Percentiles rank a stretch among this genome's conserved stretches.
Conservation (phyloP, 108 stramenopile genomes). For the Discostella stelligeroides region DNA sequence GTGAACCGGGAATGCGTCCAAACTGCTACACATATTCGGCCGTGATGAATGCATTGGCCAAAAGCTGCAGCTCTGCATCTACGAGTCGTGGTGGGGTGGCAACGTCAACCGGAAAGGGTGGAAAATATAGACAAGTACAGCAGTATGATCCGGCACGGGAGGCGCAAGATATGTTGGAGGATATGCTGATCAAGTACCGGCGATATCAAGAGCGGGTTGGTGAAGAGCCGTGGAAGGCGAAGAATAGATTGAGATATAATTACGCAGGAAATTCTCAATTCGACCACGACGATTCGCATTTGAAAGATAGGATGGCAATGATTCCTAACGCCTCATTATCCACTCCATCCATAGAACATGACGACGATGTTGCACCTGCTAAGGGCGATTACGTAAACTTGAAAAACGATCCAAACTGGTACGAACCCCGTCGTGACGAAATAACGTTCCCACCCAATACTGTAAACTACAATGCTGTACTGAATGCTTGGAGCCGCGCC, state of each 20-base stretch:
- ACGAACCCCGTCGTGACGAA: conserved; percentile 45
- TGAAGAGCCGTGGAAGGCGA: conserved; percentile 20
- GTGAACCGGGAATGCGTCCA: conserved; percentile 47
- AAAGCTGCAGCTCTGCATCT: conserved; percentile 47
- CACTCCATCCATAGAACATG: neutral
- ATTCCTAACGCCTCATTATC: neutral
- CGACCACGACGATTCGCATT: conserved; percentile 6
- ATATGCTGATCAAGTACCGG: conserved; percentile 42
- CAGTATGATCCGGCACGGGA: conserved; percentile 47
- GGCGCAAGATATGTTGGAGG: conserved; percentile 50
- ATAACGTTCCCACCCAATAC: conserved; percentile 51
- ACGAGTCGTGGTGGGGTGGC: conserved; percentile 12
- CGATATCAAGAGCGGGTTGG: conserved; percentile 44
- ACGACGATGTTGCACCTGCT: neutral
- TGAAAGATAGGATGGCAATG: neutral
- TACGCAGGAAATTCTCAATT: conserved; percentile 15
- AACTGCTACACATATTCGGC: conserved; percentile 58
- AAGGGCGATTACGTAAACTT: conserved; percentile 4
- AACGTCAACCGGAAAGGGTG: neutral
- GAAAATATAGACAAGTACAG: neutral
- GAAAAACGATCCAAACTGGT: conserved; percentile 31
- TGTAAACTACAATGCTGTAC: conserved; percentile 50
- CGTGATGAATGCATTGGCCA: conserved; percentile 62
- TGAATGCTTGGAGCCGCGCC: conserved; percentile 50
- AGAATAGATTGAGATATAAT: conserved; percentile 1